phyloP scores from a whole-genome alignment of 139 green algal species.

The Coelastrella sp. region DNA sequence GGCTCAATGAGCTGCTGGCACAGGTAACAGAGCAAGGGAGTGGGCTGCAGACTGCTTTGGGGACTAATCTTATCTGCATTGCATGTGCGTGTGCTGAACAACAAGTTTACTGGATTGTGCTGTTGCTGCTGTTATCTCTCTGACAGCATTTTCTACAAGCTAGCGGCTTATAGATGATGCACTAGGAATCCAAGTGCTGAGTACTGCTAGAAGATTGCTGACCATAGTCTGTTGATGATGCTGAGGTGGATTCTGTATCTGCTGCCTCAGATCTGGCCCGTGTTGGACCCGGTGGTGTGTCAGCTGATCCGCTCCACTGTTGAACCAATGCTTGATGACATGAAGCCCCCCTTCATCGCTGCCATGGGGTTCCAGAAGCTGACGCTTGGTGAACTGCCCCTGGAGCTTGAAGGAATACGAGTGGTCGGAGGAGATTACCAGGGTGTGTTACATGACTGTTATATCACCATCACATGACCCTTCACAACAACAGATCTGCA shows the following conservation, averaged over 20 bases:
- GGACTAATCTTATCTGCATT: neutral
- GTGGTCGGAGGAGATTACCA: constrained; percentile 25
- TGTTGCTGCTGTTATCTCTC: no score
- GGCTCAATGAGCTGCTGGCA: constrained; percentile 43
- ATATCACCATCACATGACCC: no score
- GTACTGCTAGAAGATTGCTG: neutral
- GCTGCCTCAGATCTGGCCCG: constrained; percentile 20
- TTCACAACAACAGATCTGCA: no score
- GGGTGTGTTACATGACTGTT: neutral
- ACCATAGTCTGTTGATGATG: neutral
- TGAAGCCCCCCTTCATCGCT: constrained; percentile 77
- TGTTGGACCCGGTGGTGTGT: constrained; percentile 31
- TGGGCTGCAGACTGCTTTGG: neutral
- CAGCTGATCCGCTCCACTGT: constrained; percentile 9
- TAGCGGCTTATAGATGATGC: neutral
- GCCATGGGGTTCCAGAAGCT: constrained; percentile 78
- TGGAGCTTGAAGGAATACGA: constrained; percentile 55
- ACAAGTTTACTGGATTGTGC: neutral
- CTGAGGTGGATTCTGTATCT: neutral
- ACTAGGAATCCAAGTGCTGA: no score
- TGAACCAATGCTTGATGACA: constrained; percentile 48
- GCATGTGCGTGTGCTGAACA: neutral
- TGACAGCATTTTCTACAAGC: neutral
- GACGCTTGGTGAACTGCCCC: constrained; percentile 74
- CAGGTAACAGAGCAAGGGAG: neutral